phyloP scores from a whole-genome alignment of 2,329 filamentous ascomycete genomes.

The Ascocoryne sarcoides region DNA sequence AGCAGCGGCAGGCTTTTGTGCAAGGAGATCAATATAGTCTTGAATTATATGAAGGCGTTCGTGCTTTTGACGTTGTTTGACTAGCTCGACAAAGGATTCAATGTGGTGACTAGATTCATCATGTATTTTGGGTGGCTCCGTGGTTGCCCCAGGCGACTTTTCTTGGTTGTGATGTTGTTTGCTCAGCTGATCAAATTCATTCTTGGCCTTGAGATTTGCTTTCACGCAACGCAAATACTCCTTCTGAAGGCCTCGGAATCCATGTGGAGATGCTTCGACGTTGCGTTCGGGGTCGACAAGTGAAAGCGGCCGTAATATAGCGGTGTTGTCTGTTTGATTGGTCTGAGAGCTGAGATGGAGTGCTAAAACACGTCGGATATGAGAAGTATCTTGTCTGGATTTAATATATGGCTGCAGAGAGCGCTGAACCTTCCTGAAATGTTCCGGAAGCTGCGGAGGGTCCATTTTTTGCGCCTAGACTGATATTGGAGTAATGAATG shows the following conservation, averaged over 20 bases:
- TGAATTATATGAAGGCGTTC: conserved; percentile 42
- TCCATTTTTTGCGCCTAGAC: too few relatives aligned
- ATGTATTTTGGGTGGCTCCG: background rate
- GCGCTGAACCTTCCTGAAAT: conserved; percentile 33
- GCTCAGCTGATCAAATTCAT: conserved; percentile 33
- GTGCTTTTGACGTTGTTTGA: conserved; percentile 44
- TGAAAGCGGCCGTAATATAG: conserved; percentile 33
- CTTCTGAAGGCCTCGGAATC: conserved; percentile 39
- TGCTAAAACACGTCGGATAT: conserved; percentile 46
- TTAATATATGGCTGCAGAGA: conserved; percentile 45
- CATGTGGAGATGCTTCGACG: conserved; percentile 30
- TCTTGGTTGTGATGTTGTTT: conserved; percentile 13
- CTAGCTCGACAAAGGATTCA: conserved; percentile 42
- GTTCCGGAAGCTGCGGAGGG: conserved; percentile 26
- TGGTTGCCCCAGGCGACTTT: background rate
- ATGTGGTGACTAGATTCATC: conserved; percentile 27
- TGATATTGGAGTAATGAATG: too few relatives aligned
- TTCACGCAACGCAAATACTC: conserved; percentile 47
- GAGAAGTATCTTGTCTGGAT: conserved; percentile 46
- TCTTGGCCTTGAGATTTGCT: conserved; percentile 42
- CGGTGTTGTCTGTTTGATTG: conserved; percentile 27
- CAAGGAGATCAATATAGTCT: conserved; percentile 41
- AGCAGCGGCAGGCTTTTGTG: conserved; percentile 42
- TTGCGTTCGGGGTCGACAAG: conserved; percentile 35
- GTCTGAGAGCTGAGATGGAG: conserved; percentile 43